Percentiles rank a stretch among this genome's conserved stretches.
Conservation (phyloP, 768 basidiomycete species). For the Mrakia gelida region DNA sequence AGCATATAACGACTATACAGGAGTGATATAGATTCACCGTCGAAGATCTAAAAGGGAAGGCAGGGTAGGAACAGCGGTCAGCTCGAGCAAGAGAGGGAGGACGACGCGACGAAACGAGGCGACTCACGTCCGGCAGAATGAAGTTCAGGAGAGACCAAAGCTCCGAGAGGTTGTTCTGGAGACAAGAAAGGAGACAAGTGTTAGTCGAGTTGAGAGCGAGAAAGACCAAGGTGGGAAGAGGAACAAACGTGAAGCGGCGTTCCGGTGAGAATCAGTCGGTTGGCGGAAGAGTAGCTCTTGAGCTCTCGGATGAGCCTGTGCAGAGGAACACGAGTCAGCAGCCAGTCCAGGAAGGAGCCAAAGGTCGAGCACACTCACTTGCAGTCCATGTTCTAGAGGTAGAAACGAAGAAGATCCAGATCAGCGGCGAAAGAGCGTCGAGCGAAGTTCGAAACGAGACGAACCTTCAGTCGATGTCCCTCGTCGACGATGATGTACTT, state of each 20-base stretch:
- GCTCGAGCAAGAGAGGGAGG: background rate
- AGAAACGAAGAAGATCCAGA: too few relatives aligned
- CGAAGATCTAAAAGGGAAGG: constrained; percentile 56
- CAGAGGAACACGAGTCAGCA: background rate
- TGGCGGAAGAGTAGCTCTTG: constrained; percentile 75
- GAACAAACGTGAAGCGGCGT: constrained; percentile 83
- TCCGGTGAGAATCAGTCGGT: constrained; percentile 89
- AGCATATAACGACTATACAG: background rate
- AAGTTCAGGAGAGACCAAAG: constrained; percentile 95
- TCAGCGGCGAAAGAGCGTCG: background rate
- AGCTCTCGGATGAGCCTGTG: constrained; percentile 72
- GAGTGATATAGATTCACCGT: constrained; percentile 44
- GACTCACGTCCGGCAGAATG: constrained; percentile 66
- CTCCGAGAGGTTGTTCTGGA: constrained; percentile 88
- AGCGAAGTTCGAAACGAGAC: background rate
- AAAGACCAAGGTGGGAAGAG: too few relatives aligned
- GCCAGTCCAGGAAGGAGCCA: too few relatives aligned
- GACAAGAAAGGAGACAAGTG: background rate
- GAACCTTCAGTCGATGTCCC: constrained; percentile 72
- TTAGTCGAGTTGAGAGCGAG: background rate
- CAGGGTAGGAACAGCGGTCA: background rate
- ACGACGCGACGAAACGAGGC: background rate
- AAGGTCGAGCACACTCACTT: constrained; percentile 48
- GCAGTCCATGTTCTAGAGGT: constrained; percentile 68
- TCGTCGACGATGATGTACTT: constrained; percentile 70